Evolutionary conservation across 1,284 basidiomycete genomes (phyloP), one percentile per base, ranked within the genome.

Genomic region (Meripilus lineatus): DNA sequence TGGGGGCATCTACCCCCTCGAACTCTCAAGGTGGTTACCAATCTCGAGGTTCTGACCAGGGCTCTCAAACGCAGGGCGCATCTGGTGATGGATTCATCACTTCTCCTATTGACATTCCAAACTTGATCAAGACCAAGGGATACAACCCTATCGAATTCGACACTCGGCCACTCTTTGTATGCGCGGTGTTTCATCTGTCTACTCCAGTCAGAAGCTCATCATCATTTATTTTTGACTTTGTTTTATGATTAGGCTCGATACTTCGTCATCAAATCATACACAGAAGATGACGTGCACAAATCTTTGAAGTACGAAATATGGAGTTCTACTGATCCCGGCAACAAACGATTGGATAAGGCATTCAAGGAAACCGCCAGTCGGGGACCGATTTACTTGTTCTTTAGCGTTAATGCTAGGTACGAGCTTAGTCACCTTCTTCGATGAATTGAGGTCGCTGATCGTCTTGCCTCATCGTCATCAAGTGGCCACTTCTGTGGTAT

Each of bases 231-330:
- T n/a, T n/a, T n/a, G n/a, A n/a, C n/a, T n/a, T n/a, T n/a, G n/a
- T n/a, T n/a, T 38, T 30, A 53, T 42, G 10, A 55, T 46, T 15
- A 89, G 81, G 92, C 93, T 6, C 79, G 93, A 14, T 97, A 79
- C 69, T 96, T 96, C 58, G 93, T 97, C 23, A 97, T 97, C 77
- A 96, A 97, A 65, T 93, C 89, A 1, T 97, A 94, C 67, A 97
- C 93, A 2, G 93, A 97, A 63, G 93, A 97, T 56, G 93, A 97
- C 58, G 94, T 97, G 2, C 93, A 96, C 68, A 96, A 96, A 64
- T 93, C 89, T 11, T 75, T 95, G 55, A 94, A 95, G 59, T 93
- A 93, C 59, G 93, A 95, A 66, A 96, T 96, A 50, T 96, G 93
- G 93, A 92, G 91, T 48, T 93, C 90, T 14, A 96, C 93, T 0